Conservation (phyloP, 2,329 filamentous ascomycete genomes). For the Tricladium varicosporioides region DNA sequence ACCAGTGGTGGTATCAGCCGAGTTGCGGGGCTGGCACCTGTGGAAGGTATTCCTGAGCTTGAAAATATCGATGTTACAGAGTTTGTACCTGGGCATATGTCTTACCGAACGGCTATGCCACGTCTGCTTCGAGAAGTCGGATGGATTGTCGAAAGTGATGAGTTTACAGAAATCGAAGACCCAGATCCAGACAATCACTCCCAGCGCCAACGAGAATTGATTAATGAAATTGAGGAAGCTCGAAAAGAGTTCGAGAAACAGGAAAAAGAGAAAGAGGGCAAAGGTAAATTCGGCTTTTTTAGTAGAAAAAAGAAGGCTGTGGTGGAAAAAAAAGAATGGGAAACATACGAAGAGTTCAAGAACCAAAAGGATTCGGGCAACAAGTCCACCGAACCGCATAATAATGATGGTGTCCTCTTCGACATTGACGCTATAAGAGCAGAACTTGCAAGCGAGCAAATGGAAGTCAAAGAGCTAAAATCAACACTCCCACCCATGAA, state of each 20-base stretch:
- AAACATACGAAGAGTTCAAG: slow-evolving; percentile 80
- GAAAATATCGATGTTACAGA: slow-evolving; percentile 90
- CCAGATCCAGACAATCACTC: slow-evolving; percentile 92
- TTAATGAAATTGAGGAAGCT: slow-evolving; percentile 95
- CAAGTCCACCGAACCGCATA: slow-evolving; percentile 4
- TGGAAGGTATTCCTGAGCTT: slow-evolving; percentile 74
- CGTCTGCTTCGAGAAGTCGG: slow-evolving; percentile 81
- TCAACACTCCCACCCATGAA: slow-evolving; percentile 90
- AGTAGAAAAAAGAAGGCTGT: slow-evolving; percentile 72
- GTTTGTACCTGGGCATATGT: slow-evolving; percentile 89
- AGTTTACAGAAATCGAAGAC: slow-evolving; percentile 96
- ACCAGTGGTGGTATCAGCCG: slow-evolving; percentile 89
- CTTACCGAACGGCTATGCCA: slow-evolving; percentile 92
- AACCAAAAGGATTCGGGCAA: slow-evolving; percentile 37
- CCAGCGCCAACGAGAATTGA: slow-evolving; percentile 84
- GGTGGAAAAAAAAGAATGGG: slow-evolving; percentile 83
- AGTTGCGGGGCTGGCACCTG: slow-evolving; percentile 76
- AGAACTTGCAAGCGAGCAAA: slow-evolving; percentile 60
- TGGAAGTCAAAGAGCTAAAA: slow-evolving; percentile 76
- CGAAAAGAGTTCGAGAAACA: slow-evolving; percentile 82
- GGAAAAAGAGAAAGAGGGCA: slow-evolving; percentile 61
- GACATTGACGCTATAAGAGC: slow-evolving; percentile 93
- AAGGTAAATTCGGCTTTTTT: slow-evolving; percentile 70
- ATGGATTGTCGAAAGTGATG: slow-evolving; percentile 88
- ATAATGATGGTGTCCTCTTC: slow-evolving; percentile 65